phyloP scores from a whole-genome alignment of 1,284 basidiomycete species.

The Tylopilus sp. region DNA sequence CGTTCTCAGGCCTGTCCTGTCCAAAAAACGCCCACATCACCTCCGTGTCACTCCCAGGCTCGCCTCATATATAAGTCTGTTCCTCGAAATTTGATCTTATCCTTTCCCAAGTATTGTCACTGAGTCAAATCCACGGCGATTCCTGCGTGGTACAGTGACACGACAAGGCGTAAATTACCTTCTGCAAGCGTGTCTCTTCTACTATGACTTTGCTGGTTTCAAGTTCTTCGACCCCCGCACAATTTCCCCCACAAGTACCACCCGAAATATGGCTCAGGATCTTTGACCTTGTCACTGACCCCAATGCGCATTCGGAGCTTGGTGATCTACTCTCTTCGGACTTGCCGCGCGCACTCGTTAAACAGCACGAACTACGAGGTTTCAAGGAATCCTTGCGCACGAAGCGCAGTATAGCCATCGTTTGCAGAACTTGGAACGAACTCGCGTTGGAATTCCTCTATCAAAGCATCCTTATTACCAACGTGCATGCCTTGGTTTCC shows the following conservation, averaged over 20 bases:
- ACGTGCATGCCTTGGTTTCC: slow-evolving; percentile 24
- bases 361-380: slow-evolving; percentile 22
- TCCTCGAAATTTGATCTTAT: slow-evolving; percentile 3
- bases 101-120: slow-evolving; percentile 12
- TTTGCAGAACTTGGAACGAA: slow-evolving; percentile 38
- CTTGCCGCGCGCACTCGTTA: slow-evolving; percentile 31
- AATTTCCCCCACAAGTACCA: slow-evolving; percentile 23
- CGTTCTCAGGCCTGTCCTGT: slow-evolving; percentile 4
- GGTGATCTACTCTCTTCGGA: slow-evolving; percentile 21
- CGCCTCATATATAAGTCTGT: slow-evolving; percentile 19
- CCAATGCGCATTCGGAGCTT: slow-evolving; percentile 20
- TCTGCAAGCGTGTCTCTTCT: neutral
- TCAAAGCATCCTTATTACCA: slow-evolving; percentile 36
- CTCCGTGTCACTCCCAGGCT: slow-evolving; percentile 28
- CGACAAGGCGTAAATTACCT: neutral
- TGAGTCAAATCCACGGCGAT: neutral
- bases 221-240: slow-evolving; percentile 2
- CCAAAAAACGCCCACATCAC: slow-evolving; percentile 3
- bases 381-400: slow-evolving; percentile 36
- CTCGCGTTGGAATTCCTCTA: slow-evolving; percentile 38
- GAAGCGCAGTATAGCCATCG: slow-evolving; percentile 36
- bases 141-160: neutral
- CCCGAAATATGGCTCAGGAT: slow-evolving; percentile 45
- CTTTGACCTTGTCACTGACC: slow-evolving; percentile 33
- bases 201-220: slow-evolving; percentile 23